phyloP scores from a whole-genome alignment of 768 basidiomycete species.

The Leccinum fibrillosum region DNA sequence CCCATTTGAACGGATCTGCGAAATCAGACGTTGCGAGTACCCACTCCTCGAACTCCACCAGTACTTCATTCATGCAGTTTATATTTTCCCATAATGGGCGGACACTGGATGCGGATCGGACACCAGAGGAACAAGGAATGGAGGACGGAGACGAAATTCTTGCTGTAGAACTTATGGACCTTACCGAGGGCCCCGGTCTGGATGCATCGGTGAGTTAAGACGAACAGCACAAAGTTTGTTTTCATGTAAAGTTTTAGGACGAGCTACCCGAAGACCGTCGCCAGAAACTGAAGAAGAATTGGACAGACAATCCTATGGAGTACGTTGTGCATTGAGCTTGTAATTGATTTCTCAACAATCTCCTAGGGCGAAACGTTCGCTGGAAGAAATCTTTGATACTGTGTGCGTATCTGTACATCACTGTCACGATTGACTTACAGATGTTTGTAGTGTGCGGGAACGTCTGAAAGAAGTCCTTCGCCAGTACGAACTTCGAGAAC shows the following conservation, averaged over 20 bases:
- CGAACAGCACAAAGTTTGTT: neutral
- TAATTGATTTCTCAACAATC: neutral
- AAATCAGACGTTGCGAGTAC: conserved; percentile 50
- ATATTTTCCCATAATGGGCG: conserved; percentile 83
- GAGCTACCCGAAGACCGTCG: conserved; percentile 61
- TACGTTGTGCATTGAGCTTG: conserved; percentile 35
- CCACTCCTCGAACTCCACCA: conserved; percentile 38
- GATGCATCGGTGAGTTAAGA: conserved; percentile 57
- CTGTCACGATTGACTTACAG: neutral
- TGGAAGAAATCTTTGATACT: conserved; percentile 82
- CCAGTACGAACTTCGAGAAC: conserved; percentile 87
- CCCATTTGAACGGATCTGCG: conserved; percentile 46
- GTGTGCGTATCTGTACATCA: conserved; percentile 53
- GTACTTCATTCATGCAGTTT: conserved; percentile 62
- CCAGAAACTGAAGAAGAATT: conserved; percentile 76
- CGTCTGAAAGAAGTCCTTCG: conserved; percentile 83
- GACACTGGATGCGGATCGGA: conserved; percentile 75
- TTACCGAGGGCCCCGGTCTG: conserved; percentile 64
- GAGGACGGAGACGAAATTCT: conserved; percentile 88
- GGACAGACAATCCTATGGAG: conserved; percentile 76
- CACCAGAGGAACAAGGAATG: conserved; percentile 83
- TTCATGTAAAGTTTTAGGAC: conserved; percentile 42
- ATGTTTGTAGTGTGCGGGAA: conserved; percentile 62
- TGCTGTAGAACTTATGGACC: conserved; percentile 87
- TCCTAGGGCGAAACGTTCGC: conserved; percentile 62